Conservation (phyloP, 306 rosid species). For the Castanea mollissima region DNA sequence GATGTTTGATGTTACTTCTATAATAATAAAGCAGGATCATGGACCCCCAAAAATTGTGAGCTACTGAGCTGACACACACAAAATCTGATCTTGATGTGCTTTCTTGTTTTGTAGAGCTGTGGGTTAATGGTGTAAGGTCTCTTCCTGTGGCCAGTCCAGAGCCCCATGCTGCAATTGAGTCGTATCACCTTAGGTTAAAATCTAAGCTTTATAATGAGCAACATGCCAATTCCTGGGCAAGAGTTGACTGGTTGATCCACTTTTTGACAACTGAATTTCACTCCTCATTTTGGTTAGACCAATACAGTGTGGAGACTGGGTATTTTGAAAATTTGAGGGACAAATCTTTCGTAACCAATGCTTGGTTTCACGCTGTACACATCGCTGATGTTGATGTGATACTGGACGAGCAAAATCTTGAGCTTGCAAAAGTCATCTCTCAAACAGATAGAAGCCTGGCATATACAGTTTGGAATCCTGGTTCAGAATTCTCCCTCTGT, state of each 20-base stretch:
- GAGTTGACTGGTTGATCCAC: conserved; percentile 75
- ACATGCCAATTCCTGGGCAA: conserved; percentile 44
- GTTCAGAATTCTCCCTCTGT: conserved; percentile 77
- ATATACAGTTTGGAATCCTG: conserved; percentile 72
- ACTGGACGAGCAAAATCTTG: conserved; percentile 62
- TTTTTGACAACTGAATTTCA: conserved; percentile 63
- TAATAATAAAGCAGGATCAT: background rate
- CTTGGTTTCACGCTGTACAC: conserved; percentile 63
- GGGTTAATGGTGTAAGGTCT: conserved; percentile 61
- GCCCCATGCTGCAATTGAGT: conserved; percentile 65
- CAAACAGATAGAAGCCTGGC: conserved; percentile 58
- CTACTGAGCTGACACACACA: background rate
- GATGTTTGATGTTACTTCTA: background rate
- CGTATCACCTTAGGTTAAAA: conserved; percentile 67
- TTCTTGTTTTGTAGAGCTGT: conserved; percentile 49
- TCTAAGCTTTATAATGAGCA: conserved; percentile 55
- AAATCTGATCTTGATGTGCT: conserved; percentile 22
- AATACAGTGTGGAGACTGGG: conserved; percentile 60
- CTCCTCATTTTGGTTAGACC: conserved; percentile 68
- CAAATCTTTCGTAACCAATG: conserved; percentile 49
- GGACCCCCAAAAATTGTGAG: conserved; percentile 3
- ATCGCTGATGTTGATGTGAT: conserved; percentile 68
- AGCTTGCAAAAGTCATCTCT: conserved; percentile 61
- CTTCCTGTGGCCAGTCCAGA: conserved; percentile 62
- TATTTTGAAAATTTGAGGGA: conserved; percentile 52